A percentile compares a stretch with the other conserved stretches of the same genome.
Evolutionary conservation across 495 filamentous ascomycete genomes (phyloP).

Genomic region (Podospora tetraspora): DNA sequence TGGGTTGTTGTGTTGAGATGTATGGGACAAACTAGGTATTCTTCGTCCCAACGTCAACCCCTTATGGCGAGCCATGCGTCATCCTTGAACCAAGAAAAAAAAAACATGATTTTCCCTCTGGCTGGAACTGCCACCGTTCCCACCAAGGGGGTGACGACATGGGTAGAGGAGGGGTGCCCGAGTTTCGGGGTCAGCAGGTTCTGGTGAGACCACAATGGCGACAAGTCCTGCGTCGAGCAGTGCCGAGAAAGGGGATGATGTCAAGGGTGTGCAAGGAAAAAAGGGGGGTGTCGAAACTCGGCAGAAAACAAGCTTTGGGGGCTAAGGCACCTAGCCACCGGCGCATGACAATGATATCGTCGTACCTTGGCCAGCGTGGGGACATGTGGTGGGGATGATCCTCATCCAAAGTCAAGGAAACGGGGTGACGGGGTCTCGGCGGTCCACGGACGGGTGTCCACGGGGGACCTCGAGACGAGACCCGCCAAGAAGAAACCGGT

Average conservation of each 20-base stretch:
- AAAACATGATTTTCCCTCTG: conserved; percentile 19
- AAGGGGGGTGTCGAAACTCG: neutral
- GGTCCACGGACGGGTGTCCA: neutral
- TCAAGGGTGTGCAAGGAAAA: conserved; percentile 2
- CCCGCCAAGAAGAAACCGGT: neutral
- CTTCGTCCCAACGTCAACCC: conserved; percentile 16
- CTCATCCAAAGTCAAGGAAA: conserved; percentile 7
- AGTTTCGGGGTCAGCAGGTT: conserved; percentile 5
- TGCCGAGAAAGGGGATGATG: conserved; percentile 18
- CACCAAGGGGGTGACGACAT: conserved; percentile 26
- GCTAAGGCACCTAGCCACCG: neutral
- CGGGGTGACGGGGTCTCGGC: conserved; percentile 1
- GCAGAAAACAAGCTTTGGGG: conserved; percentile 19
- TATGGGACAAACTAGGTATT: conserved; percentile 13
- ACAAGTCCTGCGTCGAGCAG: neutral
- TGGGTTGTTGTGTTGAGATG: conserved; percentile 13
- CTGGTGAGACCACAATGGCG: neutral
- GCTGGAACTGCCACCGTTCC: neutral
- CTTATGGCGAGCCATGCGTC: conserved; percentile 21
- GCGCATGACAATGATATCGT: conserved; percentile 18
- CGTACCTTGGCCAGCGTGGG: conserved; percentile 8
- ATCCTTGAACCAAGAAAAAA: neutral
- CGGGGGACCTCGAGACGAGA: neutral
- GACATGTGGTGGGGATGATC: conserved; percentile 4
- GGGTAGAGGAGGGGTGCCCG: neutral